phyloP scores from a whole-genome alignment of 768 basidiomycete species.

The Lentinula lateritia region DNA sequence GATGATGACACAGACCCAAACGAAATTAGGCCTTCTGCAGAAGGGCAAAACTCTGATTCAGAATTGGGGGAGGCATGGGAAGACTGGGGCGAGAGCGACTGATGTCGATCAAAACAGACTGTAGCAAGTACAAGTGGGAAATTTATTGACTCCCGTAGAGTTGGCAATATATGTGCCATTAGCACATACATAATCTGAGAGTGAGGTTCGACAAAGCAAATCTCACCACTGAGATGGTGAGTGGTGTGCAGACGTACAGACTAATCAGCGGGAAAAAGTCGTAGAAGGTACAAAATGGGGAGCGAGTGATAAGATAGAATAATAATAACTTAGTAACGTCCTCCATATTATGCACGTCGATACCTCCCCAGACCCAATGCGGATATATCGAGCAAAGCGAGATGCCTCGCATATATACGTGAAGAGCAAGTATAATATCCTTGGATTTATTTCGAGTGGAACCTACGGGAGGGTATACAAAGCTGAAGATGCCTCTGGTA shows the following conservation, averaged over 20 bases:
- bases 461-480: slow-evolving; percentile 99
- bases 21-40: background rate
- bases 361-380: slow-evolving; percentile 64
- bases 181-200: no score
- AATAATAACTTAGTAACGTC: background rate
- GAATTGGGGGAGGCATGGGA: background rate
- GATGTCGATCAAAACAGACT: background rate
- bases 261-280: no score
- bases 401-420: slow-evolving; percentile 66
- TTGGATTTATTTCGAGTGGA: slow-evolving; percentile 97
- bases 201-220: no score
- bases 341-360: background rate
- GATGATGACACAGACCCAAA: background rate
- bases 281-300: no score
- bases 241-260: no score
- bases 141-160: no score
- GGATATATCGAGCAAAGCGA: slow-evolving; percentile 73
- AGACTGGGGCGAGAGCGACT: background rate
- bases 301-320: no score
- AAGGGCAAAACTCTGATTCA: background rate
- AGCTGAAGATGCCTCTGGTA: slow-evolving; percentile 68
- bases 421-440: slow-evolving; percentile 79
- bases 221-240: no score
- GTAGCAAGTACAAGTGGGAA: no score
- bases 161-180: no score